Conservation (phyloP, 2,329 filamentous ascomycete genomes). For the Cercospora sp. region DNA sequence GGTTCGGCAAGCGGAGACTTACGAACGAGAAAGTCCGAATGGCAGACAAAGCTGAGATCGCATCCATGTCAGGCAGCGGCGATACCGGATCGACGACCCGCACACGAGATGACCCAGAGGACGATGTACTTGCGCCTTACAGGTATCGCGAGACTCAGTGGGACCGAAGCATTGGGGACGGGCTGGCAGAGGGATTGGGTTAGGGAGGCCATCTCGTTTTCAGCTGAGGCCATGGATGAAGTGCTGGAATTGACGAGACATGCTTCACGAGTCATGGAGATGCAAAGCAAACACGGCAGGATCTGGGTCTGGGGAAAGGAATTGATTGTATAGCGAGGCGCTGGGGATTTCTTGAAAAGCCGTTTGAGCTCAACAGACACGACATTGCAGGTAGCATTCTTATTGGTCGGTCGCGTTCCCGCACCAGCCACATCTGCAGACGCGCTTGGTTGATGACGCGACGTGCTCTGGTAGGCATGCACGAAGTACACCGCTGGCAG, state of each 20-base stretch:
- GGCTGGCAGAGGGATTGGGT: conserved; percentile 80
- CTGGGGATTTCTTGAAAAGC: conserved; percentile 1
- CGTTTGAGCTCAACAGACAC: not conserved
- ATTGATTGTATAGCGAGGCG: conserved; percentile 8
- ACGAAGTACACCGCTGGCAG: not conserved
- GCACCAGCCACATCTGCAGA: conserved; percentile 2
- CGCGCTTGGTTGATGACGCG: conserved; percentile 1
- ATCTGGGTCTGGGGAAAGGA: not conserved
- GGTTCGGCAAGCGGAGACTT: conserved; percentile 30
- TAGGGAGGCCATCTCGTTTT: conserved; percentile 43
- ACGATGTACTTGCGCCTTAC: conserved; percentile 54
- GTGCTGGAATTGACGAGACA: not conserved
- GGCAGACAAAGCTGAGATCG: conserved; percentile 30
- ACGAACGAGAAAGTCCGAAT: conserved; percentile 23
- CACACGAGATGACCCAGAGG: conserved; percentile 41
- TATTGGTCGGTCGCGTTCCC: not conserved
- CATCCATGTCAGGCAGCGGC: conserved; percentile 28
- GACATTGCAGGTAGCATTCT: not conserved
- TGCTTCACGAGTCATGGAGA: not conserved
- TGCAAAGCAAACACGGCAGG: not conserved
- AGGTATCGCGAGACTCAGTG: conserved; percentile 53
- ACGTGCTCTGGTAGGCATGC: not conserved
- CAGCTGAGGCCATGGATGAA: not conserved
- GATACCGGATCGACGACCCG: conserved; percentile 34
- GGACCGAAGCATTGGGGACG: conserved; percentile 79